Conservation (phyloP, 2,329 filamentous ascomycete species). For the Apiospora arundinis region DNA sequence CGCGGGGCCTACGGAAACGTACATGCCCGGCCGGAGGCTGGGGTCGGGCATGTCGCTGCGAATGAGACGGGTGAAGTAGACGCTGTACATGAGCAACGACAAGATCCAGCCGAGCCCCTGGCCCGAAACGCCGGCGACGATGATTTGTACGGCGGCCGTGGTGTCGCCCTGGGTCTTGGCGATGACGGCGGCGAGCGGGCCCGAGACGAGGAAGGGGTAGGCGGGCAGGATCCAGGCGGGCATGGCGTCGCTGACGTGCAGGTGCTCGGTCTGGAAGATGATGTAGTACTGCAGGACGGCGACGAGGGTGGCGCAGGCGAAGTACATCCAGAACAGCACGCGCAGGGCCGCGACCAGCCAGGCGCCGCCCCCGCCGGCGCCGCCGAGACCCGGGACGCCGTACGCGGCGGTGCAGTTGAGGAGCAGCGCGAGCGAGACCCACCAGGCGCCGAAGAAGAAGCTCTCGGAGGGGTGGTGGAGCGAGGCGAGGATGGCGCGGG, state of each 20-base stretch:
- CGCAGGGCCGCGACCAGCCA: conserved; percentile 57
- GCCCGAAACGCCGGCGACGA: conserved; percentile 56
- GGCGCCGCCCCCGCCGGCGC: conserved; percentile 13
- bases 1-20: conserved; percentile 60
- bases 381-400: conserved; percentile 54
- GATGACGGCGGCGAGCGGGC: conserved; percentile 57
- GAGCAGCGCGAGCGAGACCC: conserved; percentile 69
- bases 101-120: conserved; percentile 60
- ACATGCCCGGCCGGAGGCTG: conserved; percentile 58
- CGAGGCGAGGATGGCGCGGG: conserved; percentile 40
- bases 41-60: conserved; percentile 54
- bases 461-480: conserved; percentile 70
- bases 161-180: conserved; percentile 50
- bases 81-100: conserved; percentile 58
- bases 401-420: conserved; percentile 71
- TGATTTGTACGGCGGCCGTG: conserved; percentile 51
- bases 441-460: conserved; percentile 66
- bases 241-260: conserved; percentile 56
- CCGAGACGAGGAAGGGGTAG: conserved; percentile 60
- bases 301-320: conserved; percentile 41
- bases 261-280: conserved; percentile 43
- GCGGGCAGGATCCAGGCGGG: conserved; percentile 62
- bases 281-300: conserved; percentile 40
- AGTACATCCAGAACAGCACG: conserved; percentile 60
- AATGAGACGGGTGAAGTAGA: conserved; percentile 58